These are phyloP conservation scores for Lachancea cidri DNA, from an alignment of 805 yeast species.

Conservation along the genomic window DNA sequence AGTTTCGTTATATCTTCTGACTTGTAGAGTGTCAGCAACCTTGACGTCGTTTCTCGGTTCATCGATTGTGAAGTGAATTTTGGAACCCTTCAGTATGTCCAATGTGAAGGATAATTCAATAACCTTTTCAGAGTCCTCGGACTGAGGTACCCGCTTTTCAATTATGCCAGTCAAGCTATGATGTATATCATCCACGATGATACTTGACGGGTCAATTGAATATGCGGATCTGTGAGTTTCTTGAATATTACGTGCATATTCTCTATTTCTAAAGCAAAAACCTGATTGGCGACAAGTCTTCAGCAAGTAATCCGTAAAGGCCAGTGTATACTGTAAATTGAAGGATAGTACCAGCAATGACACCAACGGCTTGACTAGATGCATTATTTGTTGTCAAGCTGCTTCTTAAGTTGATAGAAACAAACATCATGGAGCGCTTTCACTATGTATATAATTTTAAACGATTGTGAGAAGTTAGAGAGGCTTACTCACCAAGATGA, in stretches of 20 bases:
- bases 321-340: slow-evolving; percentile 15
- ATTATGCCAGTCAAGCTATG: slow-evolving; percentile 43
- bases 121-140: slow-evolving; percentile 31
- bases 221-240: slow-evolving; percentile 36
- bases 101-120: slow-evolving; percentile 53
- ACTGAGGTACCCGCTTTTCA: slow-evolving; percentile 37
- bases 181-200: slow-evolving; percentile 25
- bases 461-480: too few species aligned
- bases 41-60: slow-evolving; percentile 45
- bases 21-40: slow-evolving; percentile 31
- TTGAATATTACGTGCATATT: slow-evolving; percentile 46
- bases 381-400: not conserved
- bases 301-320: slow-evolving; percentile 63
- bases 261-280: slow-evolving; percentile 76
- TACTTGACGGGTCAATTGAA: slow-evolving; percentile 35
- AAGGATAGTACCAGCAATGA: not conserved
- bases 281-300: slow-evolving; percentile 77
- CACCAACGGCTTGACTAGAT: not conserved
- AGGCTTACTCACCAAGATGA: too few species aligned
- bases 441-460: too few species aligned
- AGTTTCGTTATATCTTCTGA: slow-evolving; percentile 56
- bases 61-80: slow-evolving; percentile 59
- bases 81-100: slow-evolving; percentile 49
- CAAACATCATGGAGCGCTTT: too few species aligned
- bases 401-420: too few species aligned